A percentile compares a stretch with the other conserved stretches of the same genome.
These are phyloP conservation scores for Oryza glaberrima DNA, from an alignment of 176 grass and related monocot genomes.

Conservation along the genomic window DNA sequence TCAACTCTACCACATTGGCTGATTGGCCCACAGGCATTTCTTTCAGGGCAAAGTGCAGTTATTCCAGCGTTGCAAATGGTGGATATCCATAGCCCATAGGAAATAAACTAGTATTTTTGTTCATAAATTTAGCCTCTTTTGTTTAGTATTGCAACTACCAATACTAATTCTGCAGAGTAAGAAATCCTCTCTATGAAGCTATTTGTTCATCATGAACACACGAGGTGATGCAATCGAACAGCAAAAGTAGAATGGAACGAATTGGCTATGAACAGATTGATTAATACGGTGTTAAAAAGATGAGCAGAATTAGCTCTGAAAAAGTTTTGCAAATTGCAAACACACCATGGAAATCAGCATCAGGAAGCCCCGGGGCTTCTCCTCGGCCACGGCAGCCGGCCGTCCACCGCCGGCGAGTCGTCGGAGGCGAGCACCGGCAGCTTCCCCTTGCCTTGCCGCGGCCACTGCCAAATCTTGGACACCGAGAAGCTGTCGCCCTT, in stretches of 20 bases:
- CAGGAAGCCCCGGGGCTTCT: constrained; percentile 58
- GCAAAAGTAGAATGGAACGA: constrained; percentile 14
- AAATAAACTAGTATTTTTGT: background rate
- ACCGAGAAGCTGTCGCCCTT: constrained; percentile 97
- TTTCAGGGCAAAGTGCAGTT: background rate
- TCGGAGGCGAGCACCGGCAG: constrained; percentile 73
- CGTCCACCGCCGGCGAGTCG: constrained; percentile 57
- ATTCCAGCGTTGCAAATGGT: background rate
- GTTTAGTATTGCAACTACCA: background rate
- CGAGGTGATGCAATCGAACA: constrained; percentile 2
- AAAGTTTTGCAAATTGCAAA: background rate
- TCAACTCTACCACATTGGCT: background rate
- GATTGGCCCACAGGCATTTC: background rate
- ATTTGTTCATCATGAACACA: constrained; percentile 17
- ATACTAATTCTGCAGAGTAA: background rate
- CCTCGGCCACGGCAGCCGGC: constrained; percentile 64
- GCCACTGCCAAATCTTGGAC: constrained; percentile 99
- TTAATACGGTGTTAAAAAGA: constrained; percentile 24
- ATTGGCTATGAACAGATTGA: constrained; percentile 39
- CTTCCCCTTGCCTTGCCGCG: constrained; percentile 80
- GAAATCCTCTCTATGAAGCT: no score
- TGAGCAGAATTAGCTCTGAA: constrained; percentile 30
- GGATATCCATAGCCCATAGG: background rate
- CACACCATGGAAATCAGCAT: background rate
- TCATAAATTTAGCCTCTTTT: background rate